Conservation (phyloP, 2,329 filamentous ascomycete genomes). For the Tolypocladium nubicola region DNA sequence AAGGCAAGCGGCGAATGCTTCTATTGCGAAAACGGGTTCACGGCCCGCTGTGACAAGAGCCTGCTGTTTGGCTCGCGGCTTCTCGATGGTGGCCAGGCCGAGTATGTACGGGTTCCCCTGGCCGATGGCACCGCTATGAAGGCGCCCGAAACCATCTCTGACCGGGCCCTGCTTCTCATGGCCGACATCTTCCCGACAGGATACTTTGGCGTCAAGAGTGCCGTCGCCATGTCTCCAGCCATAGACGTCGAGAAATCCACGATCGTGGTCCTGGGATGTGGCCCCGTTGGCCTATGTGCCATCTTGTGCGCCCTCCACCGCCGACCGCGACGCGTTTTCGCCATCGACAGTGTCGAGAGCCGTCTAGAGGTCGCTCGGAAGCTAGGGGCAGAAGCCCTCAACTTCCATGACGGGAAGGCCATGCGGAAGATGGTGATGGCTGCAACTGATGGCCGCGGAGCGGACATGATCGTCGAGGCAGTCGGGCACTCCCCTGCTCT, state of each 20-base stretch:
- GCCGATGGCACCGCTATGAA: constrained; percentile 75
- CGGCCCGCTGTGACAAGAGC: constrained; percentile 64
- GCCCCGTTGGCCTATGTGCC: constrained; percentile 76
- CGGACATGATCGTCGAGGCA: constrained; percentile 75
- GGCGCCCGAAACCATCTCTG: constrained; percentile 55
- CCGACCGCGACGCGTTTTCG: constrained; percentile 65
- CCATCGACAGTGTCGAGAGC: constrained; percentile 67
- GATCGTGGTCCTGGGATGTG: constrained; percentile 75
- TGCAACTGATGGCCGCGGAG: constrained; percentile 68
- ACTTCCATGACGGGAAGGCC: constrained; percentile 58
- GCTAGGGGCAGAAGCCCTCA: constrained; percentile 74
- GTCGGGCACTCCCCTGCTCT: constrained; percentile 61
- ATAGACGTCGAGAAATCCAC: constrained; percentile 39
- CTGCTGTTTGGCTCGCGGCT: constrained; percentile 58
- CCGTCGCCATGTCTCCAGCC: constrained; percentile 50
- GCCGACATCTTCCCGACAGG: constrained; percentile 87
- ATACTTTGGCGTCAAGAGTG: constrained; percentile 74
- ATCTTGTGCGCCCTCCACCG: constrained; percentile 67
- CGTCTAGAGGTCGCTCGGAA: constrained; percentile 62
- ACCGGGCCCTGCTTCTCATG: constrained; percentile 74
- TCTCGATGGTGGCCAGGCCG: constrained; percentile 72
- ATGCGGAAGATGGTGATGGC: constrained; percentile 61
- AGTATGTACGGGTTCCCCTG: constrained; percentile 70
- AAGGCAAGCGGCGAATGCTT: constrained; percentile 51
- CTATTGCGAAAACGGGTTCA: constrained; percentile 69